Percentiles rank a stretch among this genome's conserved stretches.
phyloP scores from a whole-genome alignment of 2,329 filamentous ascomycete genomes.

The Aureobasidium subglaciale region DNA sequence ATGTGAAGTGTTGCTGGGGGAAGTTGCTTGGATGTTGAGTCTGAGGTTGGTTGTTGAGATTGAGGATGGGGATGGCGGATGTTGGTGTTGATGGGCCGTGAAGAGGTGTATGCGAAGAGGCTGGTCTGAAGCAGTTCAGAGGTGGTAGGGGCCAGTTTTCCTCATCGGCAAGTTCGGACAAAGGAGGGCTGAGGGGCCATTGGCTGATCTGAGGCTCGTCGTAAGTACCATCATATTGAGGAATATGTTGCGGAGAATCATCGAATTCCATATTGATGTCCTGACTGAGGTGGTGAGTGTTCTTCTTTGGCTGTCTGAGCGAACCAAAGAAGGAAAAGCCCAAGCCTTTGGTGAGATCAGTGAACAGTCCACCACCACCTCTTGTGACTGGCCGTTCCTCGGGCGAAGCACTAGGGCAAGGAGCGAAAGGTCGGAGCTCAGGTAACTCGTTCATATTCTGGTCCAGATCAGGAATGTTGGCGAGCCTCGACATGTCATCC shows the following conservation, averaged over 20 bases:
- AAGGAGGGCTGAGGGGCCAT: background rate
- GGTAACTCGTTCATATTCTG: background rate
- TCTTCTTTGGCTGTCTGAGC: background rate
- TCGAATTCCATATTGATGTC: background rate
- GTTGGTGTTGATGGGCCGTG: background rate
- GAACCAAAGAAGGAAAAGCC: constrained; percentile 10
- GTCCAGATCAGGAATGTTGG: background rate
- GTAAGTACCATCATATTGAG: background rate
- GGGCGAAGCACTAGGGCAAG: background rate
- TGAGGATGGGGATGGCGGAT: background rate
- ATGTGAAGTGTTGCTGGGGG: background rate
- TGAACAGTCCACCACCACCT: background rate
- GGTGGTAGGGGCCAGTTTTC: constrained; percentile 5
- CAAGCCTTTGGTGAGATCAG: background rate
- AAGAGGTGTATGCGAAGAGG: background rate
- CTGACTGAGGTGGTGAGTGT: background rate
- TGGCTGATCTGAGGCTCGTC: background rate
- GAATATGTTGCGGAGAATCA: background rate
- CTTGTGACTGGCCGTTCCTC: constrained; percentile 2
- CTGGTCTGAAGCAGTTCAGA: background rate
- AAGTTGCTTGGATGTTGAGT: background rate
- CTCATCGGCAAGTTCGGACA: background rate
- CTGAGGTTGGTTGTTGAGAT: background rate
- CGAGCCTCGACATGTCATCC: background rate
- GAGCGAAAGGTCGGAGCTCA: constrained; percentile 1